These are phyloP conservation scores for Reutealis trisperma DNA, from an alignment of 345 rosid species.

Conservation along the genomic window DNA sequence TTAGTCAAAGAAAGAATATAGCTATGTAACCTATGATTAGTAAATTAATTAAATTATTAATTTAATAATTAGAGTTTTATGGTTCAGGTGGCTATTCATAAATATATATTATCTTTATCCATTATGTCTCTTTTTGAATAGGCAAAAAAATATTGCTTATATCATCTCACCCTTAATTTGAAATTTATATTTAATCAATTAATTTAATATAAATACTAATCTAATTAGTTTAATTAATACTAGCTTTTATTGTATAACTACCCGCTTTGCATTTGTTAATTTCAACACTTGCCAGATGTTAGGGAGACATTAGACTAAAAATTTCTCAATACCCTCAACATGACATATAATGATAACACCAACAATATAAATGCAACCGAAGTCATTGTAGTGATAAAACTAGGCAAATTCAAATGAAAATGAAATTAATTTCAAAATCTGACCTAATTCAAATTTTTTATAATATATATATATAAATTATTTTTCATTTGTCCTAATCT, in stretches of 20 bases:
- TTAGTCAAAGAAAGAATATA: not conserved
- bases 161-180: not conserved
- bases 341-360: not conserved
- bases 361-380: not conserved
- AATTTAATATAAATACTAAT: not conserved
- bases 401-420: no score
- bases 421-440: not conserved
- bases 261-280: constrained; percentile 8
- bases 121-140: not conserved
- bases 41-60: not conserved
- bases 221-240: not conserved
- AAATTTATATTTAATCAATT: not conserved
- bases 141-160: no score
- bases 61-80: not conserved
- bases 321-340: constrained; percentile 20
- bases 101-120: not conserved
- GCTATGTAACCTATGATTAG: no score
- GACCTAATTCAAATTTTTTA: not conserved
- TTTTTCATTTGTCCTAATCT: constrained; percentile 7
- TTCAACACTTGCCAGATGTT: constrained; percentile 26
- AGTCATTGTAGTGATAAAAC: not conserved
- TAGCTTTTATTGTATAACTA: not conserved
- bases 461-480: not conserved
- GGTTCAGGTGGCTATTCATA: not conserved
- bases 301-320: constrained; percentile 22